A percentile compares a stretch with the other conserved stretches of the same genome.
Evolutionary conservation across 306 rosid genomes (phyloP).

Genomic region (Purshia tridentata): DNA sequence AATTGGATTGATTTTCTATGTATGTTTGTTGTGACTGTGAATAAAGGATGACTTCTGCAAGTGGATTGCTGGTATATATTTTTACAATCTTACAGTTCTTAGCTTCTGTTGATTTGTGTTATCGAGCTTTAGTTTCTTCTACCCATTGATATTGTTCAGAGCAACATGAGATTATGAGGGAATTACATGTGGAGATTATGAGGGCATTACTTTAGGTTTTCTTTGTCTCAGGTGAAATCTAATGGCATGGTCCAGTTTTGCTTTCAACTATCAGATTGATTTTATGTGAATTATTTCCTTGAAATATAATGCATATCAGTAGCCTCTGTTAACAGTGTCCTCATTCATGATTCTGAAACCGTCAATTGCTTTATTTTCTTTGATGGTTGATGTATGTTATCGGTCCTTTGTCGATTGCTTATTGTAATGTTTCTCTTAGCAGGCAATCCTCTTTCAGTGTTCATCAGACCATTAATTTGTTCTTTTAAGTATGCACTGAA

Average conservation of each 20-base stretch:
- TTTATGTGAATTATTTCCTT: background rate
- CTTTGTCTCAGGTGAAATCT: background rate
- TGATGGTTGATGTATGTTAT: background rate
- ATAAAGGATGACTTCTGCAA: constrained; percentile 6
- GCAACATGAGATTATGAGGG: background rate
- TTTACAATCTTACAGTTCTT: background rate
- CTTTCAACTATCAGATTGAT: background rate
- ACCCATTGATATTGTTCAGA: background rate
- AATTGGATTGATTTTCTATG: constrained; percentile 14
- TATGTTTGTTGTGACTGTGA: background rate
- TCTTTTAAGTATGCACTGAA: background rate
- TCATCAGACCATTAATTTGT: constrained; percentile 8
- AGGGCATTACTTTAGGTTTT: background rate
- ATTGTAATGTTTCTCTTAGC: background rate
- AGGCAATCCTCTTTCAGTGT: background rate
- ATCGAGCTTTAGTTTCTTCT: background rate
- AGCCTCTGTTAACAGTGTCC: background rate
- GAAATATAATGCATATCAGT: background rate
- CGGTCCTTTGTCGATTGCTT: background rate
- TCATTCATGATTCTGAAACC: background rate
- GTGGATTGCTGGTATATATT: constrained; percentile 10
- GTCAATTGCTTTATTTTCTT: background rate
- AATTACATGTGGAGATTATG: background rate
- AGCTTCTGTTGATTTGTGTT: constrained; percentile 8
- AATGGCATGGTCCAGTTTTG: background rate